A percentile compares a stretch with the other conserved stretches of the same genome.
Conservation (phyloP, 441 rosid species). For the Flueggea neowawraea region DNA sequence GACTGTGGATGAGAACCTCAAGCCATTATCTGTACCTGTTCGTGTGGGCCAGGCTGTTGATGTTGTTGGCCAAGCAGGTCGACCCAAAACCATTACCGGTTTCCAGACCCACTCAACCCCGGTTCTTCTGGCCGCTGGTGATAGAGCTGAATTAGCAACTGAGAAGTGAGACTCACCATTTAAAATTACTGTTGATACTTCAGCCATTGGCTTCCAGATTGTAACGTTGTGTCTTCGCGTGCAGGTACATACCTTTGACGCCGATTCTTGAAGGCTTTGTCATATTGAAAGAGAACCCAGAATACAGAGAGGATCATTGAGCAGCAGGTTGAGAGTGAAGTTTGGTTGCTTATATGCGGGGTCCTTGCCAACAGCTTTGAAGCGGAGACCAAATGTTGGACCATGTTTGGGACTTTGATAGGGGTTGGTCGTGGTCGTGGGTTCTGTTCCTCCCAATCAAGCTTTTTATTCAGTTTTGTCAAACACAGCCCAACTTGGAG, state of each 20-base stretch:
- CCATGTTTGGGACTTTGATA: too few relatives aligned
- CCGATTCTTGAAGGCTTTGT: slow-evolving; percentile 93
- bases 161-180: slow-evolving; percentile 58
- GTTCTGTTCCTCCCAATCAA: too few relatives aligned
- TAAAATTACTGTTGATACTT: too few relatives aligned
- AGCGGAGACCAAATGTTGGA: too few relatives aligned
- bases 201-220: too few relatives aligned
- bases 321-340: too few relatives aligned
- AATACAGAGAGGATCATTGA: slow-evolving; percentile 44
- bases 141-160: slow-evolving; percentile 91
- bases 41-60: slow-evolving; percentile 96
- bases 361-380: too few relatives aligned
- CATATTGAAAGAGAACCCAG: slow-evolving; percentile 79
- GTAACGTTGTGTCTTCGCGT: too few relatives aligned
- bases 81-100: slow-evolving; percentile 91
- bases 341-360: too few relatives aligned
- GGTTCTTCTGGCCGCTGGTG: slow-evolving; percentile 92
- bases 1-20: slow-evolving; percentile 79
- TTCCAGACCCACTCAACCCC: slow-evolving; percentile 96
- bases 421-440: too few relatives aligned
- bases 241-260: slow-evolving; percentile 86
- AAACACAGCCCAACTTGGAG: too few relatives aligned
- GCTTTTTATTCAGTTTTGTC: too few relatives aligned
- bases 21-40: slow-evolving; percentile 80
- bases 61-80: slow-evolving; percentile 95